These are phyloP conservation scores for Plectosphaerella cucumerina DNA, from an alignment of 2,329 filamentous ascomycete species.

Conservation along the genomic window DNA sequence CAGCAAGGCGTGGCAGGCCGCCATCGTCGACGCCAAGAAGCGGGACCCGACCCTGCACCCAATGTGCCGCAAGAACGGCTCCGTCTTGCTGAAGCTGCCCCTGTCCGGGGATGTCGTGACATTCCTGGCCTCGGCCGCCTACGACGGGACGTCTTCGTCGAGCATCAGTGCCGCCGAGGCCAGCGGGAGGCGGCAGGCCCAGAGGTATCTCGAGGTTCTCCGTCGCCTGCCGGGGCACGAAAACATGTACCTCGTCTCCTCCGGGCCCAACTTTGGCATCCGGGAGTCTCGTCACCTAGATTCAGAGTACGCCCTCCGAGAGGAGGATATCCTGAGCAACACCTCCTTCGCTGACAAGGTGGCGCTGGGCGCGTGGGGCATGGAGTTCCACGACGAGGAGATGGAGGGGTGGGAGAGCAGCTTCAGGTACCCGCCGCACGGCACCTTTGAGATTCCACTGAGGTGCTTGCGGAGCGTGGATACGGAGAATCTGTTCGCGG, in stretches of 20 bases:
- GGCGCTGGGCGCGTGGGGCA: background rate
- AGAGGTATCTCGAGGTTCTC: background rate
- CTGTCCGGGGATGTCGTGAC: background rate
- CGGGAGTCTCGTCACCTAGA: background rate
- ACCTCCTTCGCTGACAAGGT: background rate
- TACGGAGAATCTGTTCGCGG: background rate
- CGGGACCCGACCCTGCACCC: background rate
- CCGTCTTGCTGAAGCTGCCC: background rate
- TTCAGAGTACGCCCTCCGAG: background rate
- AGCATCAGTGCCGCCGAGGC: background rate
- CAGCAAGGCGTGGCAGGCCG: background rate
- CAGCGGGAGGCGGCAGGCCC: background rate
- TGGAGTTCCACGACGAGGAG: background rate
- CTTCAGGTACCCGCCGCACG: background rate
- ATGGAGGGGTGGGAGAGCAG: background rate
- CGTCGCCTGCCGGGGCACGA: background rate
- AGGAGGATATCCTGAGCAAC: background rate
- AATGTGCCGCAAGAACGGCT: background rate
- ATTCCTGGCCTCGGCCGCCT: background rate
- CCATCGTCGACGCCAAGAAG: background rate
- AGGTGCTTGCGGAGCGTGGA: background rate
- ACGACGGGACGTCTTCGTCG: background rate
- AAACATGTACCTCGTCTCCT: background rate
- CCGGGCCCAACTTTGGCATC: background rate
- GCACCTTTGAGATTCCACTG: background rate